Evolutionary conservation across 257 asterid genomes (phyloP), one percentile per base, ranked within the genome.

Genomic region (Eucommia ulmoides): DNA sequence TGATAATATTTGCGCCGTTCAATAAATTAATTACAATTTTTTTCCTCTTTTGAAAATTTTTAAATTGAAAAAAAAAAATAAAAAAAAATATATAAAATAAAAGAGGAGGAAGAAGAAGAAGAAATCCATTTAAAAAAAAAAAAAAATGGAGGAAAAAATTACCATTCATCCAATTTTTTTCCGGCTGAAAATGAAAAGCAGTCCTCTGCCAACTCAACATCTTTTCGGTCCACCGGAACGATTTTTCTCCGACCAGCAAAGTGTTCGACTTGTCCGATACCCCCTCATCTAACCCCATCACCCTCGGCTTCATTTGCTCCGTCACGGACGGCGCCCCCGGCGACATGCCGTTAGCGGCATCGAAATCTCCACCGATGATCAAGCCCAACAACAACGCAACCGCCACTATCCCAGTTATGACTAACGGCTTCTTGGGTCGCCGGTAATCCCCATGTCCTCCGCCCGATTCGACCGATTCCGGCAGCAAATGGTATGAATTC

Each of bases 91-190:
- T n/a, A n/a, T n/a, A n/a, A n/a, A n/a, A n/a, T n/a, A n/a, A n/a
- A n/a, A n/a, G n/a, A n/a, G n/a, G n/a, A n/a, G n/a, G n/a, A n/a
- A n/a, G n/a, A n/a, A n/a, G n/a, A n/a, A n/a, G n/a, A n/a, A n/a
- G n/a, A n/a, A n/a, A n/a, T n/a, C n/a, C n/a, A n/a, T n/a, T n/a
- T n/a, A n/a, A n/a, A n/a, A n/a, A n/a, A n/a, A n/a, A n/a, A n/a
- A n/a, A n/a, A n/a, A n/a, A n/a, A n/a, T n/a, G n/a, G n/a, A n/a
- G n/a, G n/a, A n/a, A n/a, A n/a, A n/a, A n/a, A n/a, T n/a, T n/a
- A n/a, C 93, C 93, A 38, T 82, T 82, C 84, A 82, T 82, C 93
- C 93, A 82, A 57, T 82, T 82, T 55, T 75, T 61, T 1, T 57
- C 50, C 3, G 93, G 93, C 50, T 82, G 93, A 62, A 82, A 82